phyloP scores from a whole-genome alignment of 805 yeast species.

The Schwanniomyces polymorphus region DNA sequence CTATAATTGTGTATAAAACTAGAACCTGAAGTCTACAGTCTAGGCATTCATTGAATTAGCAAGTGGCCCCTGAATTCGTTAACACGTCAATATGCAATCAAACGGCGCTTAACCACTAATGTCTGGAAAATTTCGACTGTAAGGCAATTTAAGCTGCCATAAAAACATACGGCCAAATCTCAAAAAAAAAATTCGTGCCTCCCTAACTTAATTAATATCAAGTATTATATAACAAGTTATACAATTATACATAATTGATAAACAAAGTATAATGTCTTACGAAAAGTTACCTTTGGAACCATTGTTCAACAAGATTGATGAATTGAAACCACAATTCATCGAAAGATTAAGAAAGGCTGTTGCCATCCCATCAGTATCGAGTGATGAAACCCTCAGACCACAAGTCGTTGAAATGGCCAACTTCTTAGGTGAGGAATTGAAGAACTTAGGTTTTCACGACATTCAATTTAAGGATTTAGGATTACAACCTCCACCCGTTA shows the following conservation, averaged over 20 bases:
- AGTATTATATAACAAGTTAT: background rate
- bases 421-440: slow-evolving; percentile 71
- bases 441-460: slow-evolving; percentile 73
- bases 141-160: slow-evolving; percentile 5
- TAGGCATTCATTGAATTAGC: background rate
- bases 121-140: background rate
- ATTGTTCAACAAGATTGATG: slow-evolving; percentile 65
- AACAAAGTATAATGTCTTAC: slow-evolving; percentile 29
- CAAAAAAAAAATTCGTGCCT: background rate
- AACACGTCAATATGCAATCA: background rate
- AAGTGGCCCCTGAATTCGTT: background rate
- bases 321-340: slow-evolving; percentile 72
- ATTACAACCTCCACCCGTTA: slow-evolving; percentile 88
- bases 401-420: slow-evolving; percentile 88
- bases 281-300: slow-evolving; percentile 42
- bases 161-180: slow-evolving; percentile 3
- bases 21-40: background rate
- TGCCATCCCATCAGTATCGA: slow-evolving; percentile 91
- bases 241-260: background rate
- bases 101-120: background rate
- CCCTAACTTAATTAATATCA: background rate
- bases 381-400: slow-evolving; percentile 86
- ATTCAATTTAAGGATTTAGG: slow-evolving; percentile 84
- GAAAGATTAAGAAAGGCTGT: slow-evolving; percentile 79
- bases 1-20: background rate